A percentile compares a stretch with the other conserved stretches of the same genome.
These are phyloP conservation scores for Fraxinus cuspidata DNA, from an alignment of 257 asterid genomes.

Conservation along the genomic window DNA sequence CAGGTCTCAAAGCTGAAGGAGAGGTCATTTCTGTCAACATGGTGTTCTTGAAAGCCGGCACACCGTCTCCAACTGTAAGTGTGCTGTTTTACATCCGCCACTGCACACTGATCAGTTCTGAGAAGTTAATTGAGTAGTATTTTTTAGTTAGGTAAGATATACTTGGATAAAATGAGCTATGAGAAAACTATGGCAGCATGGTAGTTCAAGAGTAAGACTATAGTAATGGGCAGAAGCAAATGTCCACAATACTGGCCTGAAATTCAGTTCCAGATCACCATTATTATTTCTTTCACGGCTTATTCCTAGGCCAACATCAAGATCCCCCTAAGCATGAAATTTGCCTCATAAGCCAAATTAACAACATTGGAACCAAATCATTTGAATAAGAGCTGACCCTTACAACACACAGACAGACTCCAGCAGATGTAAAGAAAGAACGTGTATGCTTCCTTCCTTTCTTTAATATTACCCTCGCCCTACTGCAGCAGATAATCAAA, in stretches of 20 bases:
- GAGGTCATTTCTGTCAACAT: constrained; percentile 85
- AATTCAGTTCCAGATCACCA: not conserved
- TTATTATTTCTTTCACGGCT: not conserved
- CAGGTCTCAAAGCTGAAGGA: constrained; percentile 78
- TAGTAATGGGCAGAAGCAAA: not conserved
- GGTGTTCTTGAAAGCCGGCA: constrained; percentile 91
- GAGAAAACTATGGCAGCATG: not conserved
- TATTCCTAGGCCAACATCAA: not conserved
- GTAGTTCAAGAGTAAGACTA: not conserved
- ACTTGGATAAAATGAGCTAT: not conserved
- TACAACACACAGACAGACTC: not conserved
- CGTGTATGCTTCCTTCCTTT: not conserved
- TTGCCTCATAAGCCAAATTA: not conserved
- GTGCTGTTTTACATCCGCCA: not conserved
- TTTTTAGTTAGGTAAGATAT: not conserved
- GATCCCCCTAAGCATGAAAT: not conserved
- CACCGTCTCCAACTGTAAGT: constrained; percentile 85
- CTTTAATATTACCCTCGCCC: not conserved
- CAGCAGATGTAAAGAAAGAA: not conserved
- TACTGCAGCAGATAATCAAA: not conserved
- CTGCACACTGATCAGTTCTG: not conserved
- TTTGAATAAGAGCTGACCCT: not conserved
- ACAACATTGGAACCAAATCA: not conserved
- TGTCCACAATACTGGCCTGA: not conserved
- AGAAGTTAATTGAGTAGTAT: not conserved